Conservation (phyloP, 371 early-diverging fungal species). For the Cokeromyces recurvatus region DNA sequence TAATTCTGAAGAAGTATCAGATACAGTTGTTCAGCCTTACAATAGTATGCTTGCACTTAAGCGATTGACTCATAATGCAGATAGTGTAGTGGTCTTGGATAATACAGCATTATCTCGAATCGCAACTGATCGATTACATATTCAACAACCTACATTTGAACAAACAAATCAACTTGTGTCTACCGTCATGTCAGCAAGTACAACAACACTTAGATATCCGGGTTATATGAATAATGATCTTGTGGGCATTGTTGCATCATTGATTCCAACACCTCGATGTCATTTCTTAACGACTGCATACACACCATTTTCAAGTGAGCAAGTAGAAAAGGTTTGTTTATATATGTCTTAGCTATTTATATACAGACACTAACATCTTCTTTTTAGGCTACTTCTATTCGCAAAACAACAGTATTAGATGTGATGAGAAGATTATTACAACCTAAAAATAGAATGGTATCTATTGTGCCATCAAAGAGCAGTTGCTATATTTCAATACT, state of each 20-base stretch:
- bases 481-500: constrained; percentile 95
- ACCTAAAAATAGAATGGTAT: constrained; percentile 96
- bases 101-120: constrained; percentile 95
- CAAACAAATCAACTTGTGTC: constrained; percentile 98
- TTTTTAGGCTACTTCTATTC: constrained; percentile 74
- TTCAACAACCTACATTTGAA: constrained; percentile 90
- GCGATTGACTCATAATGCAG: constrained; percentile 88
- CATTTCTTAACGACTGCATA: constrained; percentile 98
- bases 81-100: constrained; percentile 95
- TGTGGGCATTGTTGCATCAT: constrained; percentile 88
- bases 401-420: constrained; percentile 97
- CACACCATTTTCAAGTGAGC: constrained; percentile 97
- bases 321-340: constrained; percentile 75
- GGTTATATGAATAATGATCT: constrained; percentile 99
- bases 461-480: constrained; percentile 82
- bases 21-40: constrained; percentile 99
- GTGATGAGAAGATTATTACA: constrained; percentile 96
- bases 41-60: constrained; percentile 96
- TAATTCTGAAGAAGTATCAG: constrained; percentile 93
- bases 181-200: constrained; percentile 97
- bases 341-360: not conserved
- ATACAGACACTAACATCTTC: too few relatives aligned
- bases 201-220: constrained; percentile 98
- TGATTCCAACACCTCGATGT: constrained; percentile 95
- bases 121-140: constrained; percentile 91